These are phyloP conservation scores for Sphaerobolus stellatus DNA, from an alignment of 1,284 basidiomycete genomes.

Conservation along the genomic window DNA sequence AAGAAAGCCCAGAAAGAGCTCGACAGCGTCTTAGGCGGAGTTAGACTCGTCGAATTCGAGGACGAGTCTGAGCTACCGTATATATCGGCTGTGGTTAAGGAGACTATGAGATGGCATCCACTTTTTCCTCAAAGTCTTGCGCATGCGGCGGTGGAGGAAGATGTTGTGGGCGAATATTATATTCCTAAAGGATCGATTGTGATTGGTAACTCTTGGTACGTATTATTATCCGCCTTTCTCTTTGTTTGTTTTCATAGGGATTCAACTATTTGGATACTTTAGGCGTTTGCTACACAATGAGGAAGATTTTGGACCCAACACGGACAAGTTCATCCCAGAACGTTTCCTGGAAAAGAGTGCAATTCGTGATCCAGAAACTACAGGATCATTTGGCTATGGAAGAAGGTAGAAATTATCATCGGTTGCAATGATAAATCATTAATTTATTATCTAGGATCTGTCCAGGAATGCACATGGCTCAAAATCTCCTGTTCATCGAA, in stretches of 20 bases:
- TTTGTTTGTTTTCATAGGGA: too few relatives aligned
- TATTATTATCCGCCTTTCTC: too few relatives aligned
- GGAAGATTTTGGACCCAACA: neutral
- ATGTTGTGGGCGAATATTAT: neutral
- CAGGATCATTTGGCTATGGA: neutral
- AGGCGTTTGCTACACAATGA: neutral
- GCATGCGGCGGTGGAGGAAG: slow-evolving; percentile 12
- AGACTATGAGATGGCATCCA: slow-evolving; percentile 19
- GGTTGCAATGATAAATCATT: neutral
- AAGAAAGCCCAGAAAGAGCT: slow-evolving; percentile 28
- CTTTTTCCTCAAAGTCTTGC: neutral
- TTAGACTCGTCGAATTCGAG: slow-evolving; percentile 27
- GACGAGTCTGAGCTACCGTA: slow-evolving; percentile 27
- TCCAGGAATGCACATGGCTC: slow-evolving; percentile 31
- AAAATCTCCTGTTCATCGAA: slow-evolving; percentile 30
- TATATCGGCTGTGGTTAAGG: slow-evolving; percentile 19
- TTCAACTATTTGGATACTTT: neutral
- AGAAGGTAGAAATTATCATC: neutral
- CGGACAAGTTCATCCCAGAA: neutral
- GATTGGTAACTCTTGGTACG: neutral
- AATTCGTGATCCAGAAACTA: neutral
- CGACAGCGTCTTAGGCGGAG: slow-evolving; percentile 23
- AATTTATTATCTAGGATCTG: slow-evolving; percentile 23
- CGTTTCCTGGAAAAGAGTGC: neutral
- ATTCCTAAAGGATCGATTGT: neutral